Conservation (phyloP, 176 grass and related monocot species). For the Aegilops longissima region DNA sequence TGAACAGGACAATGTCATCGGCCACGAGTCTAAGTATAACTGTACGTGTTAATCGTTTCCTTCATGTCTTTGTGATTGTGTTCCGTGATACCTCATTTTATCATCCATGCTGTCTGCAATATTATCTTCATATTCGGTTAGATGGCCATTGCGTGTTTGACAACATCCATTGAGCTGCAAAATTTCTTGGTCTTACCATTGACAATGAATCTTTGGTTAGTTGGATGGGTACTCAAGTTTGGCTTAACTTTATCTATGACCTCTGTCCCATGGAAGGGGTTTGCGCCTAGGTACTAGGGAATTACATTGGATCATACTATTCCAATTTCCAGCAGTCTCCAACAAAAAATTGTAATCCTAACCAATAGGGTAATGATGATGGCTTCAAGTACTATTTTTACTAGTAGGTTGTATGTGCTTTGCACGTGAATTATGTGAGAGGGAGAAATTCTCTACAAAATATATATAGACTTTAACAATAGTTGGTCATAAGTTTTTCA, state of each 20-base stretch:
- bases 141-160: not conserved
- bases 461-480: no score
- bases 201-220: not conserved
- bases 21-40: conserved; percentile 89
- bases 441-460: no score
- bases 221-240: not conserved
- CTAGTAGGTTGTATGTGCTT: no score
- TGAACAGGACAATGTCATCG: conserved; percentile 77
- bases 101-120: not conserved
- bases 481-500: no score
- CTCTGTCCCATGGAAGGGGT: not conserved
- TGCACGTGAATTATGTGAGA: no score
- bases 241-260: not conserved
- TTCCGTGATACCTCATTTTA: not conserved
- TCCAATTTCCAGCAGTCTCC: not conserved
- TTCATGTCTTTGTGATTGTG: not conserved
- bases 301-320: not conserved
- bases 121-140: not conserved
- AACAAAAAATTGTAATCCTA: not conserved
- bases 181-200: not conserved
- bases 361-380: not conserved
- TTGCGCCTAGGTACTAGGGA: not conserved
- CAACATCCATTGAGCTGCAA: not conserved
- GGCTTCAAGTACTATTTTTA: no score
- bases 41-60: conserved; percentile 40